Evolutionary conservation across 768 basidiomycete genomes (phyloP).

Genomic region (Rickenella mellea): DNA sequence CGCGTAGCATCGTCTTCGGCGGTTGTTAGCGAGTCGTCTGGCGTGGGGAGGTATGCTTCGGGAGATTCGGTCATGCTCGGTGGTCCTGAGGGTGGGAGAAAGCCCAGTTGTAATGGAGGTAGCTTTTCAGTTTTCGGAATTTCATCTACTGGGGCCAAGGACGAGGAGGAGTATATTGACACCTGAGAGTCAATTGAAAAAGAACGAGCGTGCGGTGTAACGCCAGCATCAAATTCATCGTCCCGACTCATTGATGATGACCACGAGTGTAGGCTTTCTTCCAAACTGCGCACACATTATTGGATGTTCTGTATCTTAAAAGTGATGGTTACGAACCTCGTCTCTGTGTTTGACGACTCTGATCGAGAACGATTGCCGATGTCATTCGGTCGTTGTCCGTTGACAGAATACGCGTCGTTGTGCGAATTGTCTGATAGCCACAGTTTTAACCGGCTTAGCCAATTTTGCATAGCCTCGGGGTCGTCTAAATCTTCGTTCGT

Average conservation of each 20-base stretch:
- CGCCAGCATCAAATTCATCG: conserved; percentile 25
- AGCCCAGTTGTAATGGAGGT: not conserved
- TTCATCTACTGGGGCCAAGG: not conserved
- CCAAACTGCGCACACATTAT: too few species aligned
- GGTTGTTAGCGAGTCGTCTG: conserved; percentile 43
- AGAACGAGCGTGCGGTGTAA: conserved; percentile 41
- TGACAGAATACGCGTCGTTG: too few species aligned
- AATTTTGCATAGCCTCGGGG: conserved; percentile 50
- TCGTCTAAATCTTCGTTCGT: conserved; percentile 30
- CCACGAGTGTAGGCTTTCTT: conserved; percentile 37
- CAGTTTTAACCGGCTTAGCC: conserved; percentile 60
- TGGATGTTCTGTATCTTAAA: not conserved
- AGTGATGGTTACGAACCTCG: not conserved
- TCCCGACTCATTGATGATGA: conserved; percentile 25
- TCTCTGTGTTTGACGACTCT: too few species aligned
- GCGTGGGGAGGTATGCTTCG: conserved; percentile 46
- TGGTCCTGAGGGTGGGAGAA: not conserved
- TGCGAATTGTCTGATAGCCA: conserved; percentile 56
- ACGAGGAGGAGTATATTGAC: conserved; percentile 33
- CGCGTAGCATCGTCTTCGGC: conserved; percentile 32
- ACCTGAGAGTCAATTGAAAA: conserved; percentile 53
- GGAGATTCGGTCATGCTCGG: conserved; percentile 22
- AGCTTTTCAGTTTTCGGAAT: not conserved
- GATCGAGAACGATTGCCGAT: too few species aligned
- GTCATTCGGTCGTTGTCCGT: not conserved